Evolutionary conservation across 805 yeast genomes (phyloP).

Genomic region (Wickerhamomyces strasburgensis): DNA sequence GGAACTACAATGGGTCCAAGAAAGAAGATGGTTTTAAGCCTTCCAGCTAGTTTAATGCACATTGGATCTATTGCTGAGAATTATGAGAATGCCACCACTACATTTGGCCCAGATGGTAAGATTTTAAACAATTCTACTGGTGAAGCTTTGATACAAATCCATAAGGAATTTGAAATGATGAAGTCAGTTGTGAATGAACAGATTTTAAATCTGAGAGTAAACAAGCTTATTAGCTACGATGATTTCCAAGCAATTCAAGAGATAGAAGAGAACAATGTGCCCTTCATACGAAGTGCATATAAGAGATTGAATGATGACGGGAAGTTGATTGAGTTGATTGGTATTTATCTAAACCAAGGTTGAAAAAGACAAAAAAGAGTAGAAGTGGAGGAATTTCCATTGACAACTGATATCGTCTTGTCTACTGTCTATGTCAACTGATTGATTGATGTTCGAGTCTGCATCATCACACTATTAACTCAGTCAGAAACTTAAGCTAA

Average conservation of each 20-base stretch:
- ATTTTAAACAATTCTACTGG: conserved; percentile 12
- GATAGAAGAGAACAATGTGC: conserved; percentile 15
- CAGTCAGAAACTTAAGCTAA: no score
- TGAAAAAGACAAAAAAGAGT: no score
- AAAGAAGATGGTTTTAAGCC: background rate
- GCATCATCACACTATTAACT: no score
- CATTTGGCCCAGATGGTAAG: background rate
- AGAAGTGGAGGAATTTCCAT: no score
- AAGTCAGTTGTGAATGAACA: conserved; percentile 18
- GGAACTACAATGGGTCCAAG: background rate
- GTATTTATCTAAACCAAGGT: conserved; percentile 17
- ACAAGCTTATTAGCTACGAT: conserved; percentile 13
- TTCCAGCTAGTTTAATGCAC: background rate
- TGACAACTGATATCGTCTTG: no score
- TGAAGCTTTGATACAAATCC: conserved; percentile 19
- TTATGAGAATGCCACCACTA: background rate
- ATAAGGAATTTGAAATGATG: conserved; percentile 21
- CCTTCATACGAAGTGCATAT: conserved; percentile 19
- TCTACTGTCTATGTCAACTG: no score
- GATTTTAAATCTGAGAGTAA: conserved; percentile 15
- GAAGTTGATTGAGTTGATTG: conserved; percentile 19
- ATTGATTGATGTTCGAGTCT: no score
- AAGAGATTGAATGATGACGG: conserved; percentile 18
- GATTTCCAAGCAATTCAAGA: conserved; percentile 18
- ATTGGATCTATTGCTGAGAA: background rate